Evolutionary conservation across 192 early-diverging fungal species (phyloP), one percentile per base, ranked within the genome.

Genomic region (Powellomyces hirtus): DNA sequence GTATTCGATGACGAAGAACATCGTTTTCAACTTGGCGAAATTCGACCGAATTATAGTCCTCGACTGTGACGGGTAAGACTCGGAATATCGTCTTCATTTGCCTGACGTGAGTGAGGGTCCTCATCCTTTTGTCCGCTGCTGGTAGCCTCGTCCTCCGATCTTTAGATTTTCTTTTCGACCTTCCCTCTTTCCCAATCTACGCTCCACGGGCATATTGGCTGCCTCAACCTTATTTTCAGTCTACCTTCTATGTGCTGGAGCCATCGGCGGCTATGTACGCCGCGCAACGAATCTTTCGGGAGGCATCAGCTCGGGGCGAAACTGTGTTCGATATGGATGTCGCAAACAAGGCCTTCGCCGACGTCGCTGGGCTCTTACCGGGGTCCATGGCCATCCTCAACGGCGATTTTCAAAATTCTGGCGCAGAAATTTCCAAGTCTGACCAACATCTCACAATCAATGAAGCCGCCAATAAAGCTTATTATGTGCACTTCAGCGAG

Each of bases 261-360:
- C 67, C 67, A 4, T 62, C 59, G 2, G 29, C 13, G 20, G 35
- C 42, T 10, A 29, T 62, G 24, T 69, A 51, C 59, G 46, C 37
- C 24, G 24, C 14, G 4, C 67, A 69, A 33, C 45, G n/a, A 10
- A 53, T 13, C 51, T 26, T 8, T 10, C 51, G 51, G 13, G 26
- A 53, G 26, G 51, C 10, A 26, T 24, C 16, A 7, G 51, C 10
- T 10, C 16, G 51, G 13, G 46, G 46, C 46, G 46, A 49, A 49
- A 31, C 58, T 4, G 18, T 67, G n/a, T 69, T 51, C 59, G 67
- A 69, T 35, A 69, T 69, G 67, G 58, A 69, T 34, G 50, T 69
- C 3, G 56, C 67, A 3, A 69, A 69, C 35, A 10, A 31, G 13
- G 67, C 60, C 6, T 69, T 69, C 27, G 24, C 8, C 18, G 49